Evolutionary conservation across 257 asterid genomes (phyloP).

Genomic region (Nicotiana attenuata): DNA sequence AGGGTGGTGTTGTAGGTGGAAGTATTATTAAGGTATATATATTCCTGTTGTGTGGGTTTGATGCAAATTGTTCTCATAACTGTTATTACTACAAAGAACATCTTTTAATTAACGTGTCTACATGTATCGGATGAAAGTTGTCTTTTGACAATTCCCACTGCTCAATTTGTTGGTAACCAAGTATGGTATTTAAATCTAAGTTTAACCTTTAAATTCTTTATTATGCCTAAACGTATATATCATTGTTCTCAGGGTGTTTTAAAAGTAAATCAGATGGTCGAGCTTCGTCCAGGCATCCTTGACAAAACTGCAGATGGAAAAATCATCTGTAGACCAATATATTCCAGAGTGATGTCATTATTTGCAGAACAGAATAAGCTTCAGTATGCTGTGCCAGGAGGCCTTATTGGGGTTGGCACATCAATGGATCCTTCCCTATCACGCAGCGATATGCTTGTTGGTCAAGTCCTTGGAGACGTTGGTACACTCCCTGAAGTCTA

Average conservation of each 20-base stretch:
- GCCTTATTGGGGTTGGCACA: constrained; percentile 95
- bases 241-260: constrained; percentile 68
- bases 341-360: constrained; percentile 78
- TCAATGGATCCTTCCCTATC: constrained; percentile 97
- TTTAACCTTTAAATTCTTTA: not conserved
- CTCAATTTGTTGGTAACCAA: not conserved
- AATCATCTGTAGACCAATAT: constrained; percentile 84
- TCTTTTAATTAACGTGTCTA: not conserved
- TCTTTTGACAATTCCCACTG: not conserved
- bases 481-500: constrained; percentile 89
- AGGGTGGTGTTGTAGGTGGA: constrained; percentile 98
- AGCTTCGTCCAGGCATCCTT: constrained; percentile 92
- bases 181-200: not conserved
- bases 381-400: constrained; percentile 96
- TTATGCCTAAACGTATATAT: not conserved
- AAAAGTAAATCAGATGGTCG: constrained; percentile 73
- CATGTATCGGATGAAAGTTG: not conserved
- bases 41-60: too few species aligned
- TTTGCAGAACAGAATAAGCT: constrained; percentile 85
- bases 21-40: constrained; percentile 68
- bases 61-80: too few species aligned
- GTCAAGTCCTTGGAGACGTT: constrained; percentile 97
- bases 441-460: constrained; percentile 93
- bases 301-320: constrained; percentile 78
- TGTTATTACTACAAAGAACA: not conserved